Conservation (phyloP, 2,329 filamentous ascomycete genomes). For the Gnomoniopsis smithogilvyi region DNA sequence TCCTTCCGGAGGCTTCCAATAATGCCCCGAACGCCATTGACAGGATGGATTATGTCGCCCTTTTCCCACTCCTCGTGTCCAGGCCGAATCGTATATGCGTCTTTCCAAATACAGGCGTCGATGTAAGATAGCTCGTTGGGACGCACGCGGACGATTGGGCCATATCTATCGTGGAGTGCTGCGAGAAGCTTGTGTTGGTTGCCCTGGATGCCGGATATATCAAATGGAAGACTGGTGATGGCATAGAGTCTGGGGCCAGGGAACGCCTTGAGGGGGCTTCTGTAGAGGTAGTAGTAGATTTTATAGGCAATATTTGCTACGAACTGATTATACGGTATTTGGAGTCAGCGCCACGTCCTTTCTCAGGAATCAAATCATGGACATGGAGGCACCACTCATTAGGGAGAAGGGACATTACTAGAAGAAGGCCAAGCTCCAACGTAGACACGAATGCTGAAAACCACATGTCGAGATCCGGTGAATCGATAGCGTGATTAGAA, state of each 20-base stretch:
- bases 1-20: background rate
- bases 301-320: background rate
- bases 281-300: background rate
- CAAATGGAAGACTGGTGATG: background rate
- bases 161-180: constrained; percentile 1
- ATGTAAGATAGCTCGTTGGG: constrained; percentile 5
- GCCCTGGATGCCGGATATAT: background rate
- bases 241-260: constrained; percentile 1
- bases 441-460: background rate
- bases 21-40: background rate
- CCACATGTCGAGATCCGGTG: background rate
- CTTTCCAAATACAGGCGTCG: background rate
- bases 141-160: background rate
- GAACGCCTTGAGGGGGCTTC: background rate
- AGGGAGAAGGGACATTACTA: background rate
- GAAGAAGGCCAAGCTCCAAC: background rate
- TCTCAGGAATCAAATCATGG: background rate
- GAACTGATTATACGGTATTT: background rate
- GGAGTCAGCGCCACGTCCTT: background rate
- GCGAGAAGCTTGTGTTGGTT: background rate
- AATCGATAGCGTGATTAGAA: too few species aligned
- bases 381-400: background rate
- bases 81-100: background rate
- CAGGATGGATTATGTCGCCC: background rate
- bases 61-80: background rate